These are phyloP conservation scores for Oidiodendron maius DNA, from an alignment of 495 filamentous ascomycete genomes.

Conservation along the genomic window DNA sequence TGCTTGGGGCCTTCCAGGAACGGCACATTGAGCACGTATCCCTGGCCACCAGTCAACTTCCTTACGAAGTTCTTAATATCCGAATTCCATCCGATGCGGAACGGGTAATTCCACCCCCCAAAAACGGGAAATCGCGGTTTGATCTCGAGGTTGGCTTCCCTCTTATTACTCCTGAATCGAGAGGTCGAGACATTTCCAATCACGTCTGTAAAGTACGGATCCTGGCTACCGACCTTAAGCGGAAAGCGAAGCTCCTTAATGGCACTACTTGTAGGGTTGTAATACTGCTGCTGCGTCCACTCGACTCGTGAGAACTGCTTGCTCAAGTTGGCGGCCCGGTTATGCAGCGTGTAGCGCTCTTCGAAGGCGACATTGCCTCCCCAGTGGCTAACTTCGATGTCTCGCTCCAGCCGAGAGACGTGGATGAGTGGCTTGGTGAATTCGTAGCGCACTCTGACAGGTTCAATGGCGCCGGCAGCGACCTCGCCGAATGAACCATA, in stretches of 20 bases:
- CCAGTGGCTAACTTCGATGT: conserved; percentile 95
- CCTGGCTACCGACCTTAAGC: conserved; percentile 66
- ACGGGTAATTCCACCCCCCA: conserved; percentile 96
- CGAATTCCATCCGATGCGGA: conserved; percentile 91
- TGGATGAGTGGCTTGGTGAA: conserved; percentile 89
- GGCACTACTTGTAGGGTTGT: conserved; percentile 67
- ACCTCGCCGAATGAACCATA: conserved; percentile 86
- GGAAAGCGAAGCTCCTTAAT: conserved; percentile 78
- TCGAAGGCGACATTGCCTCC: conserved; percentile 93
- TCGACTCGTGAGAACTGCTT: conserved; percentile 82
- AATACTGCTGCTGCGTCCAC: conserved; percentile 72
- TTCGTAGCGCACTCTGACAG: conserved; percentile 80
- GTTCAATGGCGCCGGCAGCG: conserved; percentile 65
- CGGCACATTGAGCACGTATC: conserved; percentile 87
- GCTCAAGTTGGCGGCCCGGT: conserved; percentile 76
- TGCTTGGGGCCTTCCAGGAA: conserved; percentile 90
- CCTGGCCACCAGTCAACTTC: conserved; percentile 49
- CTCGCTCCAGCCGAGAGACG: conserved; percentile 70
- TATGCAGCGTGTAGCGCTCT: conserved; percentile 85
- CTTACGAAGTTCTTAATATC: conserved; percentile 71
- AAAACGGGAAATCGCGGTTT: conserved; percentile 91
- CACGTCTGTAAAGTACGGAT: conserved; percentile 92
- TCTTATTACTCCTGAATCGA: conserved; percentile 70
- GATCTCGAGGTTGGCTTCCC: conserved; percentile 79
- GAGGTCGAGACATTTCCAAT: conserved; percentile 97